Conservation (phyloP, 2,329 filamentous ascomycete genomes). For the Colletotrichum sansevieriae region DNA sequence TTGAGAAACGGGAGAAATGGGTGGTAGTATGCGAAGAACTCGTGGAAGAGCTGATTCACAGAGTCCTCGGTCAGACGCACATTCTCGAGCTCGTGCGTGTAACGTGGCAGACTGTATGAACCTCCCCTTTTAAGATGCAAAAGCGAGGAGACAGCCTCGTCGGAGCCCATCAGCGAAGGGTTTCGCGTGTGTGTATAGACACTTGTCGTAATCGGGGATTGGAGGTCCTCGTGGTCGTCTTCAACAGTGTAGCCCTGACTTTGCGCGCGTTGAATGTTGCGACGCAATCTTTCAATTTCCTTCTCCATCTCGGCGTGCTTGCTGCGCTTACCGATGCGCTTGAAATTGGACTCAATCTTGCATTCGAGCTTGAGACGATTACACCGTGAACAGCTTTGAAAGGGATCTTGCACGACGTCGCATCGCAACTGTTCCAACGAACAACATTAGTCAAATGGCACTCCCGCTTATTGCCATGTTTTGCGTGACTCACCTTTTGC, state of each 20-base stretch:
- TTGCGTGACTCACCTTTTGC: conserved; percentile 76
- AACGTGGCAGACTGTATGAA: conserved; percentile 70
- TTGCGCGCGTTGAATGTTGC: conserved; percentile 71
- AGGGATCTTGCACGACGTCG: conserved; percentile 86
- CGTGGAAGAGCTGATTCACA: conserved; percentile 75
- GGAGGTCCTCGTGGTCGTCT: conserved; percentile 69
- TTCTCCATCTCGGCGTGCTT: conserved; percentile 90
- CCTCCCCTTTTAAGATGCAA: conserved; percentile 76
- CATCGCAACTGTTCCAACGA: conserved; percentile 74
- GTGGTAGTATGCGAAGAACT: conserved; percentile 83
- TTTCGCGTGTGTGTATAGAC: conserved; percentile 72
- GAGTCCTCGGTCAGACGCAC: conserved; percentile 74
- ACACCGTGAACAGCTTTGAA: conserved; percentile 82
- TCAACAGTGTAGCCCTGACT: conserved; percentile 68
- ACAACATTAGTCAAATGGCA: conserved; percentile 17
- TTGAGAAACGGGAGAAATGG: conserved; percentile 83
- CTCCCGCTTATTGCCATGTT: not conserved
- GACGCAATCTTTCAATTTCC: conserved; percentile 78
- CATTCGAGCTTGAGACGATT: conserved; percentile 84
- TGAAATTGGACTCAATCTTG: conserved; percentile 90
- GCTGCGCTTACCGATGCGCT: conserved; percentile 84
- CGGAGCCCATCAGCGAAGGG: conserved; percentile 74
- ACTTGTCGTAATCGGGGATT: conserved; percentile 71
- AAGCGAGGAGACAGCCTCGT: conserved; percentile 76
- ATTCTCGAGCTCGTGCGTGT: conserved; percentile 73